Conservation (phyloP, 164 flowering plant genomes). For the Dillenia turbinata region DNA sequence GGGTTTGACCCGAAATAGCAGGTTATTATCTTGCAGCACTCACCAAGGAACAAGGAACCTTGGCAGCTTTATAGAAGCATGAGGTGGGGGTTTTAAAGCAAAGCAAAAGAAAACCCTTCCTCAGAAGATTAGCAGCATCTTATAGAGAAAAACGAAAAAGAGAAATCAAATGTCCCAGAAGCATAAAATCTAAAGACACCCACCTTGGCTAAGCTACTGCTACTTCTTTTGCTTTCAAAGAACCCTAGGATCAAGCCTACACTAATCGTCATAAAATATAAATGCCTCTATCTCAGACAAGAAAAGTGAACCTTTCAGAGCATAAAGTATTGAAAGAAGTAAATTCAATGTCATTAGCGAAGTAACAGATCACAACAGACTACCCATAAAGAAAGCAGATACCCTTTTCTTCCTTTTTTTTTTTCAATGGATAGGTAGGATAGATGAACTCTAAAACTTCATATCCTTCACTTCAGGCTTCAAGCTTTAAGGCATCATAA, state of each 20-base stretch:
- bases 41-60: slow-evolving; percentile 73
- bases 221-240: slow-evolving; percentile 28
- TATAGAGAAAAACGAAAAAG: slow-evolving; percentile 36
- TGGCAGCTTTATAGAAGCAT: slow-evolving; percentile 74
- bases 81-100: slow-evolving; percentile 17
- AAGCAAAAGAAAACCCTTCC: slow-evolving; percentile 58
- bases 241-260: slow-evolving; percentile 46
- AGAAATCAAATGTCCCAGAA: slow-evolving; percentile 43
- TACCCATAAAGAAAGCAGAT: slow-evolving; percentile 68
- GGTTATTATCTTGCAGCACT: slow-evolving; percentile 67
- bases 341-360: slow-evolving; percentile 46
- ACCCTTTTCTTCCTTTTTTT: slow-evolving; percentile 47
- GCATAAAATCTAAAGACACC: slow-evolving; percentile 54
- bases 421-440: too few species aligned
- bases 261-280: slow-evolving; percentile 18
- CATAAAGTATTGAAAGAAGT: slow-evolving; percentile 59
- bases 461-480: slow-evolving; percentile 10
- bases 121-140: slow-evolving; percentile 39
- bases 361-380: slow-evolving; percentile 57
- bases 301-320: slow-evolving; percentile 90
- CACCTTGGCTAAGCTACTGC: slow-evolving; percentile 19
- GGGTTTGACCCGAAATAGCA: slow-evolving; percentile 52
- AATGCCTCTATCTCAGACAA: slow-evolving; percentile 38
- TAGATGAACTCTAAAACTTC: slow-evolving; percentile 10
- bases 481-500: slow-evolving; percentile 8